Conservation (phyloP, 2,329 filamentous ascomycete genomes). For the Chaetomiaceae sp. region DNA sequence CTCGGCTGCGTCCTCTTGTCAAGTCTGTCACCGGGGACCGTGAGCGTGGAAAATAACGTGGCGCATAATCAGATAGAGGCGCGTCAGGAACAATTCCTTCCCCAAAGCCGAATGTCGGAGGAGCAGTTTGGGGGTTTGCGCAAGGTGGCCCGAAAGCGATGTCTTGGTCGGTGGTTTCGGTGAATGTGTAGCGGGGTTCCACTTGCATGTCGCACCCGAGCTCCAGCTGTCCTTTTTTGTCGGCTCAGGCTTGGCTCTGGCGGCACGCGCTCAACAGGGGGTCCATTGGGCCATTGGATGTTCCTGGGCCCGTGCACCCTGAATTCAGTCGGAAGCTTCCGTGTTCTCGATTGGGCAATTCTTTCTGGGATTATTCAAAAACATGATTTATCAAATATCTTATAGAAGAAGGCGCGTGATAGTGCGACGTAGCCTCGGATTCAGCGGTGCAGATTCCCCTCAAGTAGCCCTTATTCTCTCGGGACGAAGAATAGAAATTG, state of each 20-base stretch:
- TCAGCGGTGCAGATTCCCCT: no score
- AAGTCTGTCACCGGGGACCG: slow-evolving; percentile 22
- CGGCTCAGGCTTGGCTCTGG: slow-evolving; percentile 5
- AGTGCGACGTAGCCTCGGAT: no score
- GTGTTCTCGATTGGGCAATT: background rate
- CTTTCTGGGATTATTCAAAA: no score
- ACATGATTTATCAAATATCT: no score
- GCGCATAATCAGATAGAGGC: slow-evolving; percentile 21
- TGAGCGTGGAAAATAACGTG: slow-evolving; percentile 7
- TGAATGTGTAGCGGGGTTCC: slow-evolving; percentile 5
- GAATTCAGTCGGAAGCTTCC: background rate
- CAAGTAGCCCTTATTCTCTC: no score
- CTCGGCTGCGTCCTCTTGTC: background rate
- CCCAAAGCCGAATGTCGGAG: background rate
- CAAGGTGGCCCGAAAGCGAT: slow-evolving; percentile 5
- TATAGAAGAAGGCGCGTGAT: no score
- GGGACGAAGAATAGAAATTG: no score
- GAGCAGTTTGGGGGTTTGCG: background rate
- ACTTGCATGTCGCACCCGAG: slow-evolving; percentile 5
- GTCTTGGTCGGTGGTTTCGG: background rate
- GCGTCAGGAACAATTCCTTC: background rate
- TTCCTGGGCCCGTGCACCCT: slow-evolving; percentile 2
- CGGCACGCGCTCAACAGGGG: slow-evolving; percentile 6
- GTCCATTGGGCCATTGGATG: background rate
- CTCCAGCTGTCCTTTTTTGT: slow-evolving; percentile 27